These are phyloP conservation scores for Lipomyces yamanashiensis DNA, from an alignment of 805 yeast genomes.

Conservation along the genomic window DNA sequence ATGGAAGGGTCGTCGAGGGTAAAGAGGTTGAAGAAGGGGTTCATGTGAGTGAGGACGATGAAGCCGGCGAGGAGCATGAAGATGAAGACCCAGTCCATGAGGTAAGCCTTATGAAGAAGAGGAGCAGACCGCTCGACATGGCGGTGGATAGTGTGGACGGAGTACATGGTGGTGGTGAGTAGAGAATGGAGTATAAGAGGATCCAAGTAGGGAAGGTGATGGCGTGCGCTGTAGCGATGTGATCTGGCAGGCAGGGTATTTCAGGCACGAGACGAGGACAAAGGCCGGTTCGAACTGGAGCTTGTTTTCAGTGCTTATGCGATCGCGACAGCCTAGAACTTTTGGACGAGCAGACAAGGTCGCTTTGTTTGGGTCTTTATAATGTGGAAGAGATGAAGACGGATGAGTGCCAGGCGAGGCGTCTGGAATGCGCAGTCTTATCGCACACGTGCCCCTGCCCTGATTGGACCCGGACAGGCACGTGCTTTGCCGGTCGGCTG, in stretches of 20 bases:
- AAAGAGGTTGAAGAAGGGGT: constrained; percentile 49
- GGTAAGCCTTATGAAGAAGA: constrained; percentile 26
- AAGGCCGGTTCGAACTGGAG: background rate
- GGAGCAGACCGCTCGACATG: constrained; percentile 10
- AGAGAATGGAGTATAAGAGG: background rate
- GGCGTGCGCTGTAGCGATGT: no score
- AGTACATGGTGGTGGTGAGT: constrained; percentile 2
- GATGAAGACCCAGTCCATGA: constrained; percentile 34
- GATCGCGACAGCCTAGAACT: constrained; percentile 8
- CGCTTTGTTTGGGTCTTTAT: background rate
- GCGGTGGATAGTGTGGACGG: constrained; percentile 6
- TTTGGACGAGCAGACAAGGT: background rate
- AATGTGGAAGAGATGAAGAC: background rate
- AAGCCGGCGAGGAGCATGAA: constrained; percentile 31
- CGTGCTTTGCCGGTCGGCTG: constrained; percentile 11
- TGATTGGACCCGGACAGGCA: constrained; percentile 18
- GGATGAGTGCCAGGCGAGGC: background rate
- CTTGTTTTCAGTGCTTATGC: background rate
- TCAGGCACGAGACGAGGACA: background rate
- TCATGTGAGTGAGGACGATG: constrained; percentile 33
- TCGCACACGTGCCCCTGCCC: constrained; percentile 9
- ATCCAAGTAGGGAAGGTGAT: background rate
- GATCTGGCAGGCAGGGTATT: background rate
- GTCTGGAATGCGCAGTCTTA: background rate
- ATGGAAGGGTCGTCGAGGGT: constrained; percentile 75